Percentiles rank a stretch among this genome's conserved stretches.
Conservation (phyloP, 2,329 filamentous ascomycete species). For the Fusarium avenaceum region DNA sequence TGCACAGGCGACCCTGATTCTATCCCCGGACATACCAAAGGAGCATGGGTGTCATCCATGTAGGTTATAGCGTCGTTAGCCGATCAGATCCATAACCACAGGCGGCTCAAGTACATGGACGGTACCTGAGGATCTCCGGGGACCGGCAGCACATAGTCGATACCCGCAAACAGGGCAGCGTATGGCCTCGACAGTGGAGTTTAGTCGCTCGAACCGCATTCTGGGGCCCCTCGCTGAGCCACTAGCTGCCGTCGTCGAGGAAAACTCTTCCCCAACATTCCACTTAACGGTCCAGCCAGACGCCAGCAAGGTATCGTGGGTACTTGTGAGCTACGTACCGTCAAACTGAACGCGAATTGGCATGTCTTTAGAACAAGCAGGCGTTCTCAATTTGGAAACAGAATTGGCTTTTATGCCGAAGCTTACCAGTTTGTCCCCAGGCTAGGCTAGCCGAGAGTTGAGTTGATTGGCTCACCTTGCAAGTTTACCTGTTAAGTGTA, state of each 20-base stretch:
- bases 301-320: conserved; percentile 46
- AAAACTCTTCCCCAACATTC: conserved; percentile 53
- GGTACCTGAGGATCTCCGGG: conserved; percentile 37
- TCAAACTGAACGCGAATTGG: conserved; percentile 7
- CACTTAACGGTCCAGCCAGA: conserved; percentile 46
- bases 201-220: conserved; percentile 19
- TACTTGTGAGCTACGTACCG: conserved; percentile 28
- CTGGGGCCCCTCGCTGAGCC: conserved; percentile 46
- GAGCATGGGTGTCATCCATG: conserved; percentile 30
- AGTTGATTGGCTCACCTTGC: conserved; percentile 41
- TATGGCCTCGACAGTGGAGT: conserved; percentile 28
- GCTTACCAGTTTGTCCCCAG: conserved; percentile 43
- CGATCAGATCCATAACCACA: conserved; percentile 10
- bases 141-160: conserved; percentile 27
- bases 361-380: conserved; percentile 5
- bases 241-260: conserved; percentile 42
- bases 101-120: conserved; percentile 29
- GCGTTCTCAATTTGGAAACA: conserved; percentile 29
- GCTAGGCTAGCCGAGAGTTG: conserved; percentile 31
- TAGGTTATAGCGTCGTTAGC: conserved; percentile 17
- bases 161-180: conserved; percentile 35
- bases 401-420: conserved; percentile 43
- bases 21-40: conserved; percentile 31
- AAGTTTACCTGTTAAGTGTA: conserved; percentile 34
- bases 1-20: conserved; percentile 45